Conservation (phyloP, 768 basidiomycete genomes). For the Lactarius hengduanensis region DNA sequence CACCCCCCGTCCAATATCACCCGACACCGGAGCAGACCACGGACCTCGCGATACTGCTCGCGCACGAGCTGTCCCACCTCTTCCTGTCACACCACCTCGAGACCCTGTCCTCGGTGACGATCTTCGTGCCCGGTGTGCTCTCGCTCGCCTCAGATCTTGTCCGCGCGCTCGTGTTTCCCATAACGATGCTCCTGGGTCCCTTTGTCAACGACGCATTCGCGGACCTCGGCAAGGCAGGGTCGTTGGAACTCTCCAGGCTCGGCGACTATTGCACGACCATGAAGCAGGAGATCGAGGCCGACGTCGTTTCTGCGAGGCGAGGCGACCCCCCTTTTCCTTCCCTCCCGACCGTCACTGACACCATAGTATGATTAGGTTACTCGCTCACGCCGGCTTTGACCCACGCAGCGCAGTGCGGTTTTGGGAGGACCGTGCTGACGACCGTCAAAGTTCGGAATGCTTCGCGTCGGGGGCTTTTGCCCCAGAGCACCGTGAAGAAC, state of each 20-base stretch:
- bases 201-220: conserved; percentile 95
- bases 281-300: conserved; percentile 90
- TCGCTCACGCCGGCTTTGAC: conserved; percentile 91
- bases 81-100: conserved; percentile 90
- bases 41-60: conserved; percentile 84
- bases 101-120: conserved; percentile 79
- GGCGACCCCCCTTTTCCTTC: conserved; percentile 26
- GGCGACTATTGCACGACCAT: conserved; percentile 76
- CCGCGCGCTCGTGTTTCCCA: conserved; percentile 78
- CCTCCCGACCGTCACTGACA: conserved; percentile 11
- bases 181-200: conserved; percentile 91
- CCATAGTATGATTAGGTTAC: conserved; percentile 50
- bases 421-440: conserved; percentile 64
- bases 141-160: conserved; percentile 75
- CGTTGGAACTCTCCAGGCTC: conserved; percentile 68
- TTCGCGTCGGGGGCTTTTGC: conserved; percentile 21
- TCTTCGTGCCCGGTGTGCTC: conserved; percentile 77
- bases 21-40: conserved; percentile 78
- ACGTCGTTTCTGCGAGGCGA: conserved; percentile 81
- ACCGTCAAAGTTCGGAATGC: conserved; percentile 45
- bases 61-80: conserved; percentile 93
- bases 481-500: conserved; percentile 34
- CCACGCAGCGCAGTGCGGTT: conserved; percentile 77
- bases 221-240: conserved; percentile 72
- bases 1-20: conserved; percentile 37